phyloP scores from a whole-genome alignment of 139 green algal genomes.

The Picochlorum sp. region DNA sequence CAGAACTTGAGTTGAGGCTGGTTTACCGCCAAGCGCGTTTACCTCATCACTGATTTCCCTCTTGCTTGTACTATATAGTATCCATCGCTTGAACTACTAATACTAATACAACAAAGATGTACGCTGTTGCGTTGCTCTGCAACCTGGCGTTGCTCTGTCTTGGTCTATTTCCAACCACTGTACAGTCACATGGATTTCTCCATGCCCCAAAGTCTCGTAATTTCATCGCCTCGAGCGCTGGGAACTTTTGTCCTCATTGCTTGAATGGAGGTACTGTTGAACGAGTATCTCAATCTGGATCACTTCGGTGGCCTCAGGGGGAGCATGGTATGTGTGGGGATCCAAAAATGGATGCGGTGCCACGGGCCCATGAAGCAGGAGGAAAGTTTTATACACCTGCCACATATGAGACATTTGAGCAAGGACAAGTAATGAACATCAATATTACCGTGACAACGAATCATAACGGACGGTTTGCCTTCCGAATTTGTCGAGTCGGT shows the following conservation, averaged over 20 bases:
- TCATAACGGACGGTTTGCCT: background rate
- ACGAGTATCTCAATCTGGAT: background rate
- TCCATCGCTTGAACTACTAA: no score
- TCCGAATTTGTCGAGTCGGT: background rate
- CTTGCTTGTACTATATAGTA: no score
- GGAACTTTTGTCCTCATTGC: constrained; percentile 3
- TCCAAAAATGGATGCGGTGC: background rate
- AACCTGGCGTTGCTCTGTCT: no score
- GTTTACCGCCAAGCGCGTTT: no score
- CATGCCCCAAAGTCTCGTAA: background rate
- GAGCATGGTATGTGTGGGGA: constrained; percentile 7
- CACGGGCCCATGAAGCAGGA: background rate
- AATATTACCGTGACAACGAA: background rate
- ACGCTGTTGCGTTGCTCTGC: no score
- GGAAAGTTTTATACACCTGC: background rate
- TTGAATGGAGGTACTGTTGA: background rate
- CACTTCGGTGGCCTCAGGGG: constrained; percentile 7
- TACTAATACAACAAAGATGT: no score
- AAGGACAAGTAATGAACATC: background rate
- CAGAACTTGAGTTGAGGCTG: no score
- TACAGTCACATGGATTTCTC: background rate
- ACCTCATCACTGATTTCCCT: no score
- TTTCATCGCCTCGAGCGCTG: background rate
- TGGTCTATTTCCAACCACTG: background rate
- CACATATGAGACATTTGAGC: background rate